A percentile compares a stretch with the other conserved stretches of the same genome.
Evolutionary conservation across 768 basidiomycete genomes (phyloP).

Genomic region (Tylopilus felleus): DNA sequence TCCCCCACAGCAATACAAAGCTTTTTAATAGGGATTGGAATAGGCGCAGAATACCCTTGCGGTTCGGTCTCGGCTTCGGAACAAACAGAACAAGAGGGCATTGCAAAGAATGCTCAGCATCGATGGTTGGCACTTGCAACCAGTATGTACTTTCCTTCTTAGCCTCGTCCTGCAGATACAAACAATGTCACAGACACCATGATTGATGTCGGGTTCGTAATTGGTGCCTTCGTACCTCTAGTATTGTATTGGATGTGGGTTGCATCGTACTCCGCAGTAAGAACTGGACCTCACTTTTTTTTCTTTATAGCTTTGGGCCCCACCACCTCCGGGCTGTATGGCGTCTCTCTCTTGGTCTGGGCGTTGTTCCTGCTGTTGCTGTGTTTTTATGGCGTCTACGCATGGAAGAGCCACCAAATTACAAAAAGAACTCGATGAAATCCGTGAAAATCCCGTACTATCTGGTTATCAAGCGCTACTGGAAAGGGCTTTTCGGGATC

Average conservation of each 20-base stretch:
- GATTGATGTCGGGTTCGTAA: conserved; percentile 83
- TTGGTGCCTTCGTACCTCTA: conserved; percentile 77
- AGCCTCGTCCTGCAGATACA: background rate
- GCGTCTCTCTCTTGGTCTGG: conserved; percentile 83
- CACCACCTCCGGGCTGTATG: conserved; percentile 84
- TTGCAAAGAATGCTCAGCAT: conserved; percentile 78
- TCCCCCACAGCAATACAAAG: conserved; percentile 34
- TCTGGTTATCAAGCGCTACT: conserved; percentile 78
- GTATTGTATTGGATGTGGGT: conserved; percentile 87
- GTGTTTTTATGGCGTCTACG: conserved; percentile 86
- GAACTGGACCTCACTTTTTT: background rate
- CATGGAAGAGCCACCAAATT: conserved; percentile 78
- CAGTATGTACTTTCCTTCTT: conserved; percentile 46
- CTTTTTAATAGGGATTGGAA: conserved; percentile 85
- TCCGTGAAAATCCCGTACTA: conserved; percentile 67
- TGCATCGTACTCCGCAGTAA: background rate
- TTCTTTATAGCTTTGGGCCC: conserved; percentile 56
- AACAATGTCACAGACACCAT: conserved; percentile 53
- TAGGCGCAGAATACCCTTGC: conserved; percentile 88
- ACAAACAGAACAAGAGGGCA: conserved; percentile 79
- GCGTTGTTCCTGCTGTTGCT: conserved; percentile 71
- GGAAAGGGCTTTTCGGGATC: conserved; percentile 68
- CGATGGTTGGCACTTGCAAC: conserved; percentile 87
- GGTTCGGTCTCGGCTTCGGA: conserved; percentile 88
- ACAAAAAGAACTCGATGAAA: conserved; percentile 78